Conservation (phyloP, 257 asterid genomes). For the Solanum bulbocastanum region DNA sequence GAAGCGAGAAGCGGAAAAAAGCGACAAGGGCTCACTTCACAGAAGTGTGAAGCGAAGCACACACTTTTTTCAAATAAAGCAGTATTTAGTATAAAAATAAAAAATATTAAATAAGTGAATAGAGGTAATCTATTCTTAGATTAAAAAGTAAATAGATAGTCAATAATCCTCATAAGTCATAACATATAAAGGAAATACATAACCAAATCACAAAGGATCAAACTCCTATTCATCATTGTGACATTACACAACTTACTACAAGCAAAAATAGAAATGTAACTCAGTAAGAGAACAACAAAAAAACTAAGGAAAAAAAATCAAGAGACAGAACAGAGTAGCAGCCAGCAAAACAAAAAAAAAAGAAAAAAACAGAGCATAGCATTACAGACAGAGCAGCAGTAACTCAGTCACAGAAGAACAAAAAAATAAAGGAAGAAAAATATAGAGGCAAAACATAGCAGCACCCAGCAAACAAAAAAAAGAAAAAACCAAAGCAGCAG, state of each 20-base stretch:
- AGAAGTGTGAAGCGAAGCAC: not conserved
- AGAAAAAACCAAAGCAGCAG: not conserved
- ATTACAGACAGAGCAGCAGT: not conserved
- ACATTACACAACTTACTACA: not conserved
- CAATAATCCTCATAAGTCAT: not conserved
- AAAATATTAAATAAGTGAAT: no score
- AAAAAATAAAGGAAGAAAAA: not conserved
- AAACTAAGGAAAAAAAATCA: not conserved
- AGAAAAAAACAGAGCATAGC: not conserved
- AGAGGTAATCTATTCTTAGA: not conserved
- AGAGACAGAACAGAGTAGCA: not conserved
- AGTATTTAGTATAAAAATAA: no score
- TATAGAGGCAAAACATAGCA: not conserved
- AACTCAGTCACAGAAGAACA: not conserved
- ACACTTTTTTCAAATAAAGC: not conserved
- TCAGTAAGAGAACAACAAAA: not conserved
- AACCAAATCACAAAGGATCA: not conserved
- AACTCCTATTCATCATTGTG: not conserved
- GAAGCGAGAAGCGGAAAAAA: not conserved
- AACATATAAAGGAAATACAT: not conserved
- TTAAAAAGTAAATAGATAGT: not conserved
- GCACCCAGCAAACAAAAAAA: not conserved
- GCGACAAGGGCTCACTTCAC: no score
- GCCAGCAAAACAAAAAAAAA: not conserved
- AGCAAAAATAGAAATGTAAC: not conserved